Percentiles rank a stretch among this genome's conserved stretches.
phyloP scores from a whole-genome alignment of 2,329 filamentous ascomycete species.

The Arthrobotrys pseudoclavata region DNA sequence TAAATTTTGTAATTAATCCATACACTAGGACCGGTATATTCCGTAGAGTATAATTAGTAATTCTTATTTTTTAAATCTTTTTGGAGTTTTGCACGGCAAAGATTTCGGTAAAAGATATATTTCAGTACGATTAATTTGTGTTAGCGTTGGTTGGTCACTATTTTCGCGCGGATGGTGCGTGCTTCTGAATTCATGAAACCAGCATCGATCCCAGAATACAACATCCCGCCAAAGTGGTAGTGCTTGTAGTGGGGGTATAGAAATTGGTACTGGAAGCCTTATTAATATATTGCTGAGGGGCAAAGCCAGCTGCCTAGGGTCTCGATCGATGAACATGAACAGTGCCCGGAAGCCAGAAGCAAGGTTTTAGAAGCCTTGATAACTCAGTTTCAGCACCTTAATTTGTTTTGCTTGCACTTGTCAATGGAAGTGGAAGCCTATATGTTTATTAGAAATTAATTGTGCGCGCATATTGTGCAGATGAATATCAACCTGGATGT shows the following conservation, averaged over 20 bases:
- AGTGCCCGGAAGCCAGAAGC: no score
- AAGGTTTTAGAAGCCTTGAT: no score
- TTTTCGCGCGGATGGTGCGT: neutral
- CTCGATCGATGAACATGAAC: neutral
- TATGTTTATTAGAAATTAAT: no score
- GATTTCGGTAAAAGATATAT: constrained; percentile 19
- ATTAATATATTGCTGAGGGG: neutral
- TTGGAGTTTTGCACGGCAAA: neutral
- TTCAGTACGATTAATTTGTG: constrained; percentile 1
- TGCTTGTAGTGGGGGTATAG: neutral
- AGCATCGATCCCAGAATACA: neutral
- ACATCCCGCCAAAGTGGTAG: neutral
- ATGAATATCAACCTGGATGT: no score
- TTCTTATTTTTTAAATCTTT: neutral
- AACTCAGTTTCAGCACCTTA: no score
- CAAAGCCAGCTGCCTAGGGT: neutral
- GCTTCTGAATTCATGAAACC: neutral
- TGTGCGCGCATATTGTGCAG: no score
- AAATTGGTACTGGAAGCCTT: neutral
- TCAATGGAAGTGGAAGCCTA: no score
- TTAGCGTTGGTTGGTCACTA: neutral
- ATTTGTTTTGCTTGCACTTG: no score
- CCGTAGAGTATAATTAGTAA: neutral
- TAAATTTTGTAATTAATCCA: neutral
- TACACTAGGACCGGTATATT: neutral